Evolutionary conservation across 805 yeast genomes (phyloP), one percentile per base, ranked within the genome.

Genomic region (Lipomyces anomalus): DNA sequence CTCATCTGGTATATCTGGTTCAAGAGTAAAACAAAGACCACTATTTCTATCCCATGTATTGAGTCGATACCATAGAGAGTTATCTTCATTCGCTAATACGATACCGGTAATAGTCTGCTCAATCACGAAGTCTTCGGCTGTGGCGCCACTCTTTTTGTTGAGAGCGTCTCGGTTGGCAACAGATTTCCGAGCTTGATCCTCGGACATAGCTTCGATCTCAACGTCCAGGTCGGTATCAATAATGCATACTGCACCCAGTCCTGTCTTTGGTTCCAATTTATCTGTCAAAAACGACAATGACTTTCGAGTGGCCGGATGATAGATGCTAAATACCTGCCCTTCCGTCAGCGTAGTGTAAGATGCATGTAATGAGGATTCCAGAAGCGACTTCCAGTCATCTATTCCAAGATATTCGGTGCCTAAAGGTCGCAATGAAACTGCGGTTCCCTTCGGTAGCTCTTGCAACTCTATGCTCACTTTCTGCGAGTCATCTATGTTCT

Each of bases 191-290:
- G 74, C 75, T 60, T 67, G 64, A 18, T 66, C 62, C 35, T 70
- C 74, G 43, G 71, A 62, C 28, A 68, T 55, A 0, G 77, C 75
- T 1, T 65, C 65, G 22, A 65, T 49, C 2, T 65, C 64, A 22
- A 79, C 62, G 4, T 65, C 69, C 22, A 76, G 62, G 54, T 79
- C 83, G 0, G 83, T 75, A 49, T 79, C 81, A 1, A 79, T 69
- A 22, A 79, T 72, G 37, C 78, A 69, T 1, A 74, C 77, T 0
- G 74, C 70, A 4, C 53, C 60, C 24, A 53, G 64, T 43, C 69
- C 71, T 18, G 35, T 48, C 18, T 29, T 13, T 6, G 55, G 55
- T 42, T 70, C 65, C 18, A 73, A 57, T 4, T 64, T 63, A 20
- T 69, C 73, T 9, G 78, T 71, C 2, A 53, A 36, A 35, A 66